Conservation (phyloP, 495 filamentous ascomycete species). For the Halenospora varia region DNA sequence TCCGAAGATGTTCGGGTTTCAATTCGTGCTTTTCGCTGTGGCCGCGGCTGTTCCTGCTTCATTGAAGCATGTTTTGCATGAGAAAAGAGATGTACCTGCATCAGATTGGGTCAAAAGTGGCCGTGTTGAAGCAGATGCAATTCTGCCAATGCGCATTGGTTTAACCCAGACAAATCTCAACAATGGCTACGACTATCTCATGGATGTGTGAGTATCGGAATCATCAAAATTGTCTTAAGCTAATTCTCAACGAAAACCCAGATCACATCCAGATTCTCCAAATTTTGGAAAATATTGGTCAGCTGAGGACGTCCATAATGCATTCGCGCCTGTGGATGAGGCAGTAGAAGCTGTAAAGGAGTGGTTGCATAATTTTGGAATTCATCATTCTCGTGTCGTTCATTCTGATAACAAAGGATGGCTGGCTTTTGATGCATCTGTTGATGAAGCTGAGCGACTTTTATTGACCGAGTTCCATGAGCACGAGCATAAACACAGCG, state of each 20-base stretch:
- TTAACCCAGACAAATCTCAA: conserved; percentile 48
- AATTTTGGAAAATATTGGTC: conserved; percentile 26
- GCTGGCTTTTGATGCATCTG: conserved; percentile 18
- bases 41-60: conserved; percentile 33
- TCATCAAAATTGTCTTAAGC: too few relatives aligned
- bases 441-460: conserved; percentile 19
- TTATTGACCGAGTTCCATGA: conserved; percentile 21
- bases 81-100: conserved; percentile 28
- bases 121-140: conserved; percentile 20
- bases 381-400: conserved; percentile 9
- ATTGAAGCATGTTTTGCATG: conserved; percentile 37
- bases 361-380: conserved; percentile 17
- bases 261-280: conserved; percentile 15
- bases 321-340: conserved; percentile 20
- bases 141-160: conserved; percentile 47
- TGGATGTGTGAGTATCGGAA: conserved; percentile 46
- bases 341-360: conserved; percentile 16
- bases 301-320: conserved; percentile 14
- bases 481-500: conserved; percentile 2
- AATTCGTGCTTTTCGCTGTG: conserved; percentile 15
- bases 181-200: conserved; percentile 45
- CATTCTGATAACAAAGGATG: conserved; percentile 20
- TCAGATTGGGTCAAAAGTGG: conserved; percentile 26
- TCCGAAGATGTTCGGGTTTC: neutral
- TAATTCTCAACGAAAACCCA: too few relatives aligned